Base-by-base conservation (phyloP, 2,329 filamentous ascomycete species). In the Catunica adiposa region DNA sequence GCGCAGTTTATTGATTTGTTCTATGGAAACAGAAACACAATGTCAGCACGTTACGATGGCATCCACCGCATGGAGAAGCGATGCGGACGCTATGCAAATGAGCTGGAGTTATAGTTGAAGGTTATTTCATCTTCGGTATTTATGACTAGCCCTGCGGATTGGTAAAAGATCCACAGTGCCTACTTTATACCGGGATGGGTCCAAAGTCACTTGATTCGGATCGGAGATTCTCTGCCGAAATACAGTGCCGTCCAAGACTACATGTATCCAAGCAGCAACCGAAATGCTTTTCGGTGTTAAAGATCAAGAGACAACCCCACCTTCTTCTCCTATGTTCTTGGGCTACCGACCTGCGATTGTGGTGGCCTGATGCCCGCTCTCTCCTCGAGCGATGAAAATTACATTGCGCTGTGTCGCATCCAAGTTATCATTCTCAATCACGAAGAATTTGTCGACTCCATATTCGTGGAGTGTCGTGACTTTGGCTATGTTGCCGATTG, bases 381-480 rank as follows among this genome's bases (percentile, higher is more conserved):
- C 92, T 60, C 89, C 90, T 64, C 89, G 79, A 17, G 89, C 86
- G 62, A 98, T 79, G 71, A 97, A 98, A 62, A 98, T 79, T 60
- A 98, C 81, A 74, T 96, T 98, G 65, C 86, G 83, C 71, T 97
- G 92, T 64, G 84, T 94, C 17, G 88, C 86, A 69, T 97, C 90
- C 68, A 89, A 83, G 70, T 98, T 97, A 65, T 84, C 80, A 70
- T 96, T 97, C 69, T 98, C 92, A 50, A 98, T 75, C 65, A 96
- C 84, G 73, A 97, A 98, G 62, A 96, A 87, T 69, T 94, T 94
- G 69, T 97, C 89, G 62, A 98, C 89, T 29, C 94, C 94, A 71
- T 97, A 96, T 65, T 98, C 92, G 66, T 97, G 88, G 15, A 96
- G 77, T 8, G 86, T 90, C 22, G 90, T 90, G 65, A 96, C 94